Base-by-base conservation (phyloP, 2,329 filamentous ascomycete genomes). In the Trichoderma simmonsii region DNA sequence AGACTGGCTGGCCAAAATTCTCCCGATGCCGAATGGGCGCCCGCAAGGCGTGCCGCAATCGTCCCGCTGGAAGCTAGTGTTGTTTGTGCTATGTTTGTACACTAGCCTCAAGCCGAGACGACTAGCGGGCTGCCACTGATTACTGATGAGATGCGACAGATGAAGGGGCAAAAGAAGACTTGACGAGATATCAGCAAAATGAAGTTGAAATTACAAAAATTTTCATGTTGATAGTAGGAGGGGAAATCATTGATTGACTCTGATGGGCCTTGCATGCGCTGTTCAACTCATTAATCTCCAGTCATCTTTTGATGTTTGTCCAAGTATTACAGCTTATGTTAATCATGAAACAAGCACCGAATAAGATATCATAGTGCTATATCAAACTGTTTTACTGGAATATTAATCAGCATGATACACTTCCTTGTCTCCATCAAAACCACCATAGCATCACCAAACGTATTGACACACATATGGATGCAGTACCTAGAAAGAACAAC, bases 21-120 rank as follows among this genome's bases (percentile, higher is more conserved):
- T 61, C 66, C 66, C 66, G 66, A 70, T 14, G 66, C 57, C 57
- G 57, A 61, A 32, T 61, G 66, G 12, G 28, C 56, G 66, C 66
- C 66, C 66, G 57, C 66, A 70, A 70, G 32, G 66, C 66, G 66
- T 51, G 56, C 66, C 66, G 66, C 57, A 26, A 28, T 62, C 66
- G 56, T 70, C 66, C 66, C 66, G 66, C 12, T 48, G 57, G 39
- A 48, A 70, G 57, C 66, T 70, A 70, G 66, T 54, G 11, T 30
- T 28, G 24, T 54, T 30, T 26, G 34, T 62, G 59, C 59, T 26
- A 15, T 62, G 59, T 24, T 62, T 36, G 24, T 15, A 18, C 63
- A 24, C 32, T 66, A 67, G 64, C 26, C 30, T 34, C 51, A 43
- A 39, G 64, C 36, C 15, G 21, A 26, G 51, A 57, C 26, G 26